Percentiles rank a stretch among this genome's conserved stretches.
Evolutionary conservation across 768 basidiomycete genomes (phyloP).

Genomic region (Vararia minispora): DNA sequence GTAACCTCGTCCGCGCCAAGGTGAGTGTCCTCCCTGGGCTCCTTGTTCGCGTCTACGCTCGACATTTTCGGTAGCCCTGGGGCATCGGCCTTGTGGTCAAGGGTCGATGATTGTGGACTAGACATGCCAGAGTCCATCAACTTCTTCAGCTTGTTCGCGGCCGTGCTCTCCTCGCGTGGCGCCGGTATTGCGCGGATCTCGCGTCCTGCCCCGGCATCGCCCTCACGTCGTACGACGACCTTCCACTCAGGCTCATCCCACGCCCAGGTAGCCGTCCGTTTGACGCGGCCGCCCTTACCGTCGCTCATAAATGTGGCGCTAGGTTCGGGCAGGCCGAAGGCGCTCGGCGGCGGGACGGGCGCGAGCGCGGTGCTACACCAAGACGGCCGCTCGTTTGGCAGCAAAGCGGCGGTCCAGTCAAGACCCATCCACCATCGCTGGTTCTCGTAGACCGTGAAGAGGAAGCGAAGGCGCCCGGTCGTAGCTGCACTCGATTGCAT

Average conservation of each 20-base stretch:
- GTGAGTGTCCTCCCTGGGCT: slow-evolving; percentile 27
- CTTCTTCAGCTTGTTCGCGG: slow-evolving; percentile 36
- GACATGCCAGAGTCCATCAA: slow-evolving; percentile 11
- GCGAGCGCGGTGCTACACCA: slow-evolving; percentile 58
- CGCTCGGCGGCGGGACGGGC: slow-evolving; percentile 59
- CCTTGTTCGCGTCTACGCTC: slow-evolving; percentile 6
- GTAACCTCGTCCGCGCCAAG: slow-evolving; percentile 55
- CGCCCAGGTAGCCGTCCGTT: slow-evolving; percentile 70
- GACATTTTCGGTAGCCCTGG: slow-evolving; percentile 8
- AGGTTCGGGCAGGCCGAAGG: slow-evolving; percentile 55
- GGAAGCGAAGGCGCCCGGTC: slow-evolving; percentile 42
- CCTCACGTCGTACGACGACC: slow-evolving; percentile 51
- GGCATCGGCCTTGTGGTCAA: slow-evolving; percentile 4
- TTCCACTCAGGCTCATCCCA: slow-evolving; percentile 94
- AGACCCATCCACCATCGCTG: slow-evolving; percentile 98
- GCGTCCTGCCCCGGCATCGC: slow-evolving; percentile 36
- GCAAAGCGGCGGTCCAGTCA: slow-evolving; percentile 89
- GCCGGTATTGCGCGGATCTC: slow-evolving; percentile 53
- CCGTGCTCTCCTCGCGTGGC: slow-evolving; percentile 34
- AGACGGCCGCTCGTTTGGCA: slow-evolving; percentile 82
- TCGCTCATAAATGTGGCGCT: slow-evolving; percentile 41
- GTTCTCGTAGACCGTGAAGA: slow-evolving; percentile 88
- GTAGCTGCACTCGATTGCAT: neutral
- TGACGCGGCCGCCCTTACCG: slow-evolving; percentile 33
- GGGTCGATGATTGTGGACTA: slow-evolving; percentile 15